Conservation (phyloP, 176 grass and related monocot species). For the Echinochloa phyllopogon region DNA sequence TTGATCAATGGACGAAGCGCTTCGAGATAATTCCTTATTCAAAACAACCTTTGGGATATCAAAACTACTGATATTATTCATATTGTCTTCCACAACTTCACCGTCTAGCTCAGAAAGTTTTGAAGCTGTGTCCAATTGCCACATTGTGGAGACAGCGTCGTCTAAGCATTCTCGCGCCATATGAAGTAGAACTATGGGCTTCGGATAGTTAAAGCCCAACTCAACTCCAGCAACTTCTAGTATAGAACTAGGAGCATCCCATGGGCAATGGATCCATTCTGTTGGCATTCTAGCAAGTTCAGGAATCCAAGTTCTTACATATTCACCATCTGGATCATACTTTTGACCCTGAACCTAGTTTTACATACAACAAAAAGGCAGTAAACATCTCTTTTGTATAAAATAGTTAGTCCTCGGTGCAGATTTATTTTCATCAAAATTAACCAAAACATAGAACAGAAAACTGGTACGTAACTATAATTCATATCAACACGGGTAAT, state of each 20-base stretch:
- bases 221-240: conserved; percentile 85
- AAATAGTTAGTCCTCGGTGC: neutral
- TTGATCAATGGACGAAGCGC: conserved; percentile 48
- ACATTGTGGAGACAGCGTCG: conserved; percentile 84
- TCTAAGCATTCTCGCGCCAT: conserved; percentile 74
- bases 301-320: conserved; percentile 93
- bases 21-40: conserved; percentile 56
- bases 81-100: conserved; percentile 90
- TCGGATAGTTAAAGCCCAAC: conserved; percentile 86
- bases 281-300: conserved; percentile 90
- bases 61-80: conserved; percentile 63
- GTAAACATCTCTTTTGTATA: conserved; percentile 7
- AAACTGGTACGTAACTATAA: neutral
- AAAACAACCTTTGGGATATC: conserved; percentile 81
- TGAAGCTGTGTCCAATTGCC: conserved; percentile 77
- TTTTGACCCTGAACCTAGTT: conserved; percentile 84
- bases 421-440: neutral
- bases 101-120: conserved; percentile 58
- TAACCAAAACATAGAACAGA: conserved; percentile 28
- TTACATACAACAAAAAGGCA: conserved; percentile 34
- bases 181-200: conserved; percentile 72
- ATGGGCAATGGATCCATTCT: conserved; percentile 93
- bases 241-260: conserved; percentile 81
- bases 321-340: conserved; percentile 86
- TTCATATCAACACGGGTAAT: neutral